These are phyloP conservation scores for Candida pseudocylindracea DNA, from an alignment of 1,139 yeast genomes.

Conservation along the genomic window DNA sequence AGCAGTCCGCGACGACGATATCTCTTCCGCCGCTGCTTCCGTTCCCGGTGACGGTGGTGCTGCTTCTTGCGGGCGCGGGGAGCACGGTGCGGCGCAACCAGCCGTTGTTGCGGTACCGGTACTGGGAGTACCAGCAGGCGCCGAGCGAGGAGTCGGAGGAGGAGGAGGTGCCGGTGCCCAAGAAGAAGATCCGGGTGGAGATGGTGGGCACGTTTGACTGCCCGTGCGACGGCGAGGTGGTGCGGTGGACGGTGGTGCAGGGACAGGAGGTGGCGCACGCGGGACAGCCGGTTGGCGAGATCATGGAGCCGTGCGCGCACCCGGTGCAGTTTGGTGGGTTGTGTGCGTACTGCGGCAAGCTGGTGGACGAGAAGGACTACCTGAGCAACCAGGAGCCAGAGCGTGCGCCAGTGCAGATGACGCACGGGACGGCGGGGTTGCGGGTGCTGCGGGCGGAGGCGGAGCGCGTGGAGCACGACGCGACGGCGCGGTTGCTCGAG, in stretches of 20 bases:
- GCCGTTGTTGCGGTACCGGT: constrained; percentile 37
- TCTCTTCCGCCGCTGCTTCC: constrained; percentile 34
- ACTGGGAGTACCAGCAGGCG: constrained; percentile 44
- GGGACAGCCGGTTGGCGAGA: constrained; percentile 25
- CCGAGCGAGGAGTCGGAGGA: constrained; percentile 18
- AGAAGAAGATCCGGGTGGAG: constrained; percentile 23
- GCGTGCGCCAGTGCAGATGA: constrained; percentile 32
- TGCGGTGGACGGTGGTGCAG: constrained; percentile 21
- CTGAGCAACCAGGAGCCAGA: constrained; percentile 36
- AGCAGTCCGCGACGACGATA: constrained; percentile 9
- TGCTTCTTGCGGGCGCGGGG: constrained; percentile 22
- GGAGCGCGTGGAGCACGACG: constrained; percentile 47
- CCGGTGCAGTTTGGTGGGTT: constrained; percentile 92
- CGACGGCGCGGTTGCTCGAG: constrained; percentile 35
- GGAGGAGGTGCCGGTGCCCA: constrained; percentile 11
- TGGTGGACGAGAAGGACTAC: constrained; percentile 65
- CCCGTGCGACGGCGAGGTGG: constrained; percentile 57
- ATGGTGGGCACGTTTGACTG: constrained; percentile 55
- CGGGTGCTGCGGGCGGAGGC: constrained; percentile 80
- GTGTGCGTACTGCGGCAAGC: constrained; percentile 83
- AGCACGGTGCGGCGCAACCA: constrained; percentile 25
- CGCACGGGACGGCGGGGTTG: constrained; percentile 75
- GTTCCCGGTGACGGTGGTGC: constrained; percentile 45
- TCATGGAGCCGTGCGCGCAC: constrained; percentile 76
- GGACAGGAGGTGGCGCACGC: constrained; percentile 39